Base-by-base conservation (phyloP, 2,329 filamentous ascomycete genomes). In the Diaporthe amygdali region DNA sequence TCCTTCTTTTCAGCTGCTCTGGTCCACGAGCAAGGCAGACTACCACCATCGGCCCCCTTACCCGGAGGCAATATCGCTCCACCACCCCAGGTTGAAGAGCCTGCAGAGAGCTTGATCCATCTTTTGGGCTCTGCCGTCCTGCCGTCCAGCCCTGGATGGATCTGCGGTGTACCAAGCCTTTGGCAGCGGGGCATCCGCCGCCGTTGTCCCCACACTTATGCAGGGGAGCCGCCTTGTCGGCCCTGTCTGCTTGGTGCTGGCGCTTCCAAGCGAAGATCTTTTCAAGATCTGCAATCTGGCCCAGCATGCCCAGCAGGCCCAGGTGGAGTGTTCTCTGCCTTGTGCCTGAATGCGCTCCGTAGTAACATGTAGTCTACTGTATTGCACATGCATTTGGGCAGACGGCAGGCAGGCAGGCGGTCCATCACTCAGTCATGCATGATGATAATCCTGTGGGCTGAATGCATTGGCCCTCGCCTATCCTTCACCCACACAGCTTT, bases 381-480 rank as follows among this genome's bases (percentile, higher is more conserved):
- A n/a, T n/a, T n/a, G n/a, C n/a, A n/a, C n/a, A n/a, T n/a, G n/a
- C n/a, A n/a, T n/a, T n/a, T n/a, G n/a, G n/a, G n/a, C n/a, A n/a
- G n/a, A n/a, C n/a, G 55, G 5, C 55, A 56, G 34, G n/a, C 54
- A 17, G n/a, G 34, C n/a, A 22, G 51, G n/a, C n/a, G 27, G n/a
- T 59, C 54, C 34, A 3, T 20, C 54, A 59, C 34, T 59, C 55
- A 25, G 55, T 61, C 17, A 63, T 63, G 56, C 56, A 63, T 46
- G 25, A 34, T 46, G 56, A 46, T 63, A 27, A 10, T 46, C 39
- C 56, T 10, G 56, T 17, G 20, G 41, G 20, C 56, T 47, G 8
- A 47, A 63, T 63, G 59, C 59, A 63, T 63, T 63, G 59, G 59
- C 59, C 59, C 59, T 63, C 41, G 59, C 41, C 41, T 12, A 14